Conservation (phyloP, 352 stramenopile species). For the Phytophthora litchii region DNA sequence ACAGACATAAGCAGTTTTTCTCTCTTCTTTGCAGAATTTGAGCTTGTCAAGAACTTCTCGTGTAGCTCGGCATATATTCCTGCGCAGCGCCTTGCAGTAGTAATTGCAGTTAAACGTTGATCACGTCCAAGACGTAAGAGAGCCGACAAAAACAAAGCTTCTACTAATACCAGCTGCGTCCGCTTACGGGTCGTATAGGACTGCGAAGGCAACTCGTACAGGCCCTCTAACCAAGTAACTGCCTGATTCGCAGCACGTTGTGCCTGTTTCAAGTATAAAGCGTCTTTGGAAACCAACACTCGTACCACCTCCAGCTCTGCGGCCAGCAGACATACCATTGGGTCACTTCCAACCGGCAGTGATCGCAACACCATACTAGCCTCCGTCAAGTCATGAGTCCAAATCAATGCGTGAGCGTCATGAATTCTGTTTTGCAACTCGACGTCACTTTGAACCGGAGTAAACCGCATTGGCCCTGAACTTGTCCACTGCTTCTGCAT, state of each 20-base stretch:
- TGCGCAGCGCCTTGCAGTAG: constrained; percentile 33
- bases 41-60: constrained; percentile 16
- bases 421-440: constrained; percentile 26
- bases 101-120: constrained; percentile 34
- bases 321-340: constrained; percentile 27
- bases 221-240: constrained; percentile 33
- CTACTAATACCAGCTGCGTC: constrained; percentile 32
- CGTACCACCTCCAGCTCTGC: constrained; percentile 42
- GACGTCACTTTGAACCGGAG: constrained; percentile 9
- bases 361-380: constrained; percentile 10
- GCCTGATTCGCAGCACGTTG: constrained; percentile 25
- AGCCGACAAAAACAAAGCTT: constrained; percentile 36
- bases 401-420: constrained; percentile 33
- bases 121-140: constrained; percentile 36
- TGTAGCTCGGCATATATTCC: constrained; percentile 31
- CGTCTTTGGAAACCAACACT: constrained; percentile 48
- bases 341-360: constrained; percentile 26
- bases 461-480: constrained; percentile 3
- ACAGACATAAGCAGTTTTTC: constrained; percentile 22
- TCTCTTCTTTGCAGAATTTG: constrained; percentile 11
- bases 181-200: constrained; percentile 33
- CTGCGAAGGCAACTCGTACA: constrained; percentile 38
- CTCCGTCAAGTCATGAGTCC: constrained; percentile 35
- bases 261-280: constrained; percentile 31
- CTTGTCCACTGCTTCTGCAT: constrained; percentile 37